These are phyloP conservation scores for Suillus brevipes DNA, from an alignment of 768 basidiomycete genomes.

Conservation along the genomic window DNA sequence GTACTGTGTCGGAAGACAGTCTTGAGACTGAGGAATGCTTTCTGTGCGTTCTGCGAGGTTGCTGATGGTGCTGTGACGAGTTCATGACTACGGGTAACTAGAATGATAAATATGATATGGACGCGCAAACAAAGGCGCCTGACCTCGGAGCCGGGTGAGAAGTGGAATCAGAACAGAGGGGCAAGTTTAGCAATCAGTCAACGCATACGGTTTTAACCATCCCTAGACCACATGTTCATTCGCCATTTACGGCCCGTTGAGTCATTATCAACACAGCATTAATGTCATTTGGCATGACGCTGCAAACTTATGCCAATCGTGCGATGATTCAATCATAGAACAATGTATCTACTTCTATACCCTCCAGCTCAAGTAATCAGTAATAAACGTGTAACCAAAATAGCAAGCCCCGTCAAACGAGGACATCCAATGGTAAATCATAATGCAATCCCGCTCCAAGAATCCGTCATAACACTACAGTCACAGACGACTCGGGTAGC, in stretches of 20 bases:
- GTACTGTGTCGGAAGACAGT: constrained; percentile 66
- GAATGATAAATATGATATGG: not conserved
- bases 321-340: too few relatives aligned
- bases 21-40: constrained; percentile 58
- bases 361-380: not conserved
- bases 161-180: constrained; percentile 12
- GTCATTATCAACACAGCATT: constrained; percentile 8
- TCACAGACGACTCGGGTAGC: constrained; percentile 25
- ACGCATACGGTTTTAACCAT: constrained; percentile 1
- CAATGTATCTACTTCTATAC: not conserved
- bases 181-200: constrained; percentile 11
- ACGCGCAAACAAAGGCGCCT: constrained; percentile 1
- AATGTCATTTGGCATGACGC: too few relatives aligned
- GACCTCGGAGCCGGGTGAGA: not conserved
- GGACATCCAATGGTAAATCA: constrained; percentile 1
- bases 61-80: constrained; percentile 16
- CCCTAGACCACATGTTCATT: constrained; percentile 7
- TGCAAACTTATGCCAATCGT: too few relatives aligned
- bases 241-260: not conserved
- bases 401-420: not conserved
- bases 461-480: constrained; percentile 16
- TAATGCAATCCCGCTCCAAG: constrained; percentile 1
- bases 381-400: not conserved
- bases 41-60: constrained; percentile 44
- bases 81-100: constrained; percentile 15